Evolutionary conservation across 345 rosid genomes (phyloP).

Genomic region (Linum lewisii): DNA sequence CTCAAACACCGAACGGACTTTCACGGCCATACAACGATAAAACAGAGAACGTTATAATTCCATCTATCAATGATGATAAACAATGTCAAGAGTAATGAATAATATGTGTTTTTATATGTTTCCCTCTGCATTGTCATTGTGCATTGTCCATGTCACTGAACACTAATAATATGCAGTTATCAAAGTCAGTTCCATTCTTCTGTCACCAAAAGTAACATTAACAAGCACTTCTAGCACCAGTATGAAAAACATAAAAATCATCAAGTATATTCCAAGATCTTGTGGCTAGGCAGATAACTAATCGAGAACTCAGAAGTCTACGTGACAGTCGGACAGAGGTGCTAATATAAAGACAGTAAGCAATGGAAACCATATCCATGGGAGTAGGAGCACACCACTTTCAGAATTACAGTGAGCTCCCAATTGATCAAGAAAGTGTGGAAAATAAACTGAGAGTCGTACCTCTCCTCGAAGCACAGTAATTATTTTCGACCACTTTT

Average conservation of each 20-base stretch:
- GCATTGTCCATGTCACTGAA: neutral
- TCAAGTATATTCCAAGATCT: neutral
- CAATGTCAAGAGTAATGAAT: too few species aligned
- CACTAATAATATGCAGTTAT: neutral
- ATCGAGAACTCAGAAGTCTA: neutral
- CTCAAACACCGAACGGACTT: too few species aligned
- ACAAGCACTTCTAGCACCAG: neutral
- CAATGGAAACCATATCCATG: neutral
- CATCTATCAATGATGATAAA: too few species aligned
- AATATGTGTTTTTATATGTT: too few species aligned
- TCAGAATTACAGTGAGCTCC: neutral
- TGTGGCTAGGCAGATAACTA: neutral
- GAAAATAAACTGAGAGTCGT: conserved; percentile 2
- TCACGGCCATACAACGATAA: too few species aligned
- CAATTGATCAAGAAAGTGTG: neutral
- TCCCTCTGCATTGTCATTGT: too few species aligned
- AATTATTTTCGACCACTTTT: conserved; percentile 78
- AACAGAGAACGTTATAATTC: too few species aligned
- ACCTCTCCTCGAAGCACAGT: conserved; percentile 94
- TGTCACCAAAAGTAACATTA: neutral
- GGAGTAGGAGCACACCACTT: neutral
- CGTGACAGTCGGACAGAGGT: neutral
- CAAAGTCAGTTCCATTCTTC: neutral
- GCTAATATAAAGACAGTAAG: neutral
- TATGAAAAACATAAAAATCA: neutral